phyloP scores from a whole-genome alignment of 129 eudicot species.

The Lonicera japonica region DNA sequence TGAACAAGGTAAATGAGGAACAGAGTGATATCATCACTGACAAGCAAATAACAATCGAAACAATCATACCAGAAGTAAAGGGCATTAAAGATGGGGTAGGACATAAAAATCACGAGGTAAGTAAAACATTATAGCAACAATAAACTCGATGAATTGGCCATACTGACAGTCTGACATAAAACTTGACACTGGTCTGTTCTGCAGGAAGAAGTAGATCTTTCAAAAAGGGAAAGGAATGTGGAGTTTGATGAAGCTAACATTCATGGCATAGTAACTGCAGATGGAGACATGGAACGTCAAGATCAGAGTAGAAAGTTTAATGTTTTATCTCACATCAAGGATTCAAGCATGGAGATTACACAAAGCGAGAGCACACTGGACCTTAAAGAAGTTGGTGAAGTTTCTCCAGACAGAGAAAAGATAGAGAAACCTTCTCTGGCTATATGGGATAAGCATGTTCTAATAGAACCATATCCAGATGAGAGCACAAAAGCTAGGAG shows the following conservation, averaged over 20 bases:
- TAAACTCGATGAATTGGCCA: conserved; percentile 3
- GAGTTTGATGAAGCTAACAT: conserved; percentile 17
- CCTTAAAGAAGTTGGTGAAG: conserved; percentile 16
- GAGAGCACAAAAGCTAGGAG: conserved; percentile 21
- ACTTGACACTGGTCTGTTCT: conserved; percentile 8
- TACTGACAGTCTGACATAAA: conserved; percentile 1
- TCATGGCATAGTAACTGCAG: conserved; percentile 16
- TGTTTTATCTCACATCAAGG: conserved; percentile 9
- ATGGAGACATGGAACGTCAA: conserved; percentile 6
- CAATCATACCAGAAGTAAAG: neutral
- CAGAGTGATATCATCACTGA: neutral
- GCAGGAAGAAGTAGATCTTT: conserved; percentile 24
- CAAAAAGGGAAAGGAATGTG: conserved; percentile 8
- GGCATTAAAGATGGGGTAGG: neutral
- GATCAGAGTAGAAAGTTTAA: conserved; percentile 5
- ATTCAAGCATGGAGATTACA: conserved; percentile 14
- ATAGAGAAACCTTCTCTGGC: conserved; percentile 6
- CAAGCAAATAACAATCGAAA: neutral
- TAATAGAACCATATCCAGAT: conserved; percentile 9
- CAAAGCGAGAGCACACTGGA: conserved; percentile 10
- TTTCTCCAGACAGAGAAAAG: conserved; percentile 12
- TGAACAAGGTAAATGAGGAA: neutral
- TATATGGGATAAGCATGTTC: conserved; percentile 14
- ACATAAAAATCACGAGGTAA: conserved; percentile 13
- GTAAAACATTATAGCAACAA: conserved; percentile 1